Evolutionary conservation across 2,329 filamentous ascomycete genomes (phyloP).

Genomic region (Neoscytalidium dimidiatum): DNA sequence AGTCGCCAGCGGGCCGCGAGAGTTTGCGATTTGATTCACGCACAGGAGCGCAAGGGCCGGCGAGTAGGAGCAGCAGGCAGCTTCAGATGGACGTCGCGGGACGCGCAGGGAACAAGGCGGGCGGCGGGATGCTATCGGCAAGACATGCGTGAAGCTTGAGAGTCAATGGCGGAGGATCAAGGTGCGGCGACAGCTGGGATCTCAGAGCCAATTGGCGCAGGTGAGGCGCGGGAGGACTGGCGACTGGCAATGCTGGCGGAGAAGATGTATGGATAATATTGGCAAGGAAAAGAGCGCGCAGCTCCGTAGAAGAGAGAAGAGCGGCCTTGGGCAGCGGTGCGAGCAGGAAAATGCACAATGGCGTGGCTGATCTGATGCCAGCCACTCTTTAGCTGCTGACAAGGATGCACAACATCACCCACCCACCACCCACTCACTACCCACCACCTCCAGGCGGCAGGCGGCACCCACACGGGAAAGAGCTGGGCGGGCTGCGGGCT

Average conservation of each 20-base stretch:
- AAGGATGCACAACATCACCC: background rate
- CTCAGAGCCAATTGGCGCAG: conserved; percentile 2
- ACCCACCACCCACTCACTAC: background rate
- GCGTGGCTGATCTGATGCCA: background rate
- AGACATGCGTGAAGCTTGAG: conserved; percentile 8
- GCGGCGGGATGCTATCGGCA: background rate
- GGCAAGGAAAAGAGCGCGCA: background rate
- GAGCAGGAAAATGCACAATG: conserved; percentile 10
- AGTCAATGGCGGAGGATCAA: background rate
- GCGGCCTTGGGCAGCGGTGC: background rate
- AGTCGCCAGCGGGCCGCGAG: background rate
- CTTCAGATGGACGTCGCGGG: background rate
- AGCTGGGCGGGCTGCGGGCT: background rate
- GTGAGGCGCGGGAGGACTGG: background rate
- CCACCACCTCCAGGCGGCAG: conserved; percentile 1
- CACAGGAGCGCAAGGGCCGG: background rate
- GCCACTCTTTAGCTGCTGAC: conserved; percentile 5
- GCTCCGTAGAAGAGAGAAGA: background rate
- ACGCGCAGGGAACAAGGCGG: background rate
- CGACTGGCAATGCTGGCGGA: background rate
- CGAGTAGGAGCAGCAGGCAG: background rate
- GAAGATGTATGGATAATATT: background rate
- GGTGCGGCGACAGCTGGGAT: conserved; percentile 5
- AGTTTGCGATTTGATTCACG: background rate
- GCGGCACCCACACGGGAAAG: background rate